A percentile compares a stretch with the other conserved stretches of the same genome.
These are phyloP conservation scores for Hibiscus tridactylites DNA, from an alignment of 345 rosid genomes.

Conservation along the genomic window DNA sequence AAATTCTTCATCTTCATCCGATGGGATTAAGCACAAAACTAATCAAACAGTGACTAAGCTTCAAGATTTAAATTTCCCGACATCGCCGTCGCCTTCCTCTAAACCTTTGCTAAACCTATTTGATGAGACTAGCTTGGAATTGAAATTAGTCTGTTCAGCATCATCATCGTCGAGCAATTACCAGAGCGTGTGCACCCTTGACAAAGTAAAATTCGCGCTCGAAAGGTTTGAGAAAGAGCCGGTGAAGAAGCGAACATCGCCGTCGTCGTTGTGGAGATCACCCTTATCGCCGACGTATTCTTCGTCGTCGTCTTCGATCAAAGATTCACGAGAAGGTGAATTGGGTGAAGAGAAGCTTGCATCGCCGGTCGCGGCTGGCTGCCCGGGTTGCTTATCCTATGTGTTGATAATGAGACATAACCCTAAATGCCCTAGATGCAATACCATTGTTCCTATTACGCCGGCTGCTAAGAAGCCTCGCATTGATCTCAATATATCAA, in stretches of 20 bases:
- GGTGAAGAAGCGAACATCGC: constrained; percentile 26
- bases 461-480: constrained; percentile 49
- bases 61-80: constrained; percentile 67
- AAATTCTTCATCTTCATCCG: constrained; percentile 30
- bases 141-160: constrained; percentile 25
- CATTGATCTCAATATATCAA: constrained; percentile 72
- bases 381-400: constrained; percentile 76
- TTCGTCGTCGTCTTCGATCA: constrained; percentile 32
- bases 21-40: constrained; percentile 21
- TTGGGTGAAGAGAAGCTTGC: constrained; percentile 9
- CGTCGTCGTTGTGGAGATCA: constrained; percentile 27
- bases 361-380: constrained; percentile 59
- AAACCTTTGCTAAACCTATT: constrained; percentile 38
- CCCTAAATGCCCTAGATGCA: constrained; percentile 85
- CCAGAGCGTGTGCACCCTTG: constrained; percentile 88
- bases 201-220: constrained; percentile 73
- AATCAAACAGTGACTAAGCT: constrained; percentile 44
- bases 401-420: constrained; percentile 51
- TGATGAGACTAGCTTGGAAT: constrained; percentile 38
- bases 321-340: constrained; percentile 19
- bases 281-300: constrained; percentile 38
- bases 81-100: constrained; percentile 22
- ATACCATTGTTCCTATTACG: constrained; percentile 43
- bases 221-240: constrained; percentile 63
- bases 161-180: constrained; percentile 22